phyloP scores from a whole-genome alignment of 441 rosid genomes.

The Erodium texanum region DNA sequence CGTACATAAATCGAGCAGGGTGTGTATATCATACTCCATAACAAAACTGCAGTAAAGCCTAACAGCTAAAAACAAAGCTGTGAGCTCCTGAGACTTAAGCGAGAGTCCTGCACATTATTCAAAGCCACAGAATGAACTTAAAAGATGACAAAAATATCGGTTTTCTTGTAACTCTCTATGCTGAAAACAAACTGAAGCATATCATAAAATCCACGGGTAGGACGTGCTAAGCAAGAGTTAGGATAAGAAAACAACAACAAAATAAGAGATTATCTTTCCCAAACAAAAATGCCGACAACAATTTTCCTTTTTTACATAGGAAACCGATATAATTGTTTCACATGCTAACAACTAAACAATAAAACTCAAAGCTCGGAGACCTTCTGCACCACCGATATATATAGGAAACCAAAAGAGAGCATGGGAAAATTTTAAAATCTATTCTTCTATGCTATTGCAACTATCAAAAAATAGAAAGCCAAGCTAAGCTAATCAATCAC shows the following conservation, averaged over 20 bases:
- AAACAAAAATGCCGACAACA: neutral
- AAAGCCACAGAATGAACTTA: too few relatives aligned
- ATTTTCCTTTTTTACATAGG: neutral
- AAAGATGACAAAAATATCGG: too few relatives aligned
- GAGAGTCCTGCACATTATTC: constrained; percentile 58
- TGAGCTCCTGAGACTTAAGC: constrained; percentile 84
- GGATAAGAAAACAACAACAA: too few relatives aligned
- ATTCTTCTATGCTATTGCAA: neutral
- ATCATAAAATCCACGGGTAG: neutral
- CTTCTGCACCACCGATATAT: neutral
- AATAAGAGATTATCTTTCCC: neutral
- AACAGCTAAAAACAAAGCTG: constrained; percentile 84
- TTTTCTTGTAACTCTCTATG: too few relatives aligned
- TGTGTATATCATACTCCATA: constrained; percentile 97
- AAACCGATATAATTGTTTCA: neutral
- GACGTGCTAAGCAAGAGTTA: neutral
- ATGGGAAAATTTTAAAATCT: too few relatives aligned
- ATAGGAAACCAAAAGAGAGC: too few relatives aligned
- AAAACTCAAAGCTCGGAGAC: neutral
- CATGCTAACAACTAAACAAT: neutral
- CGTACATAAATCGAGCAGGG: constrained; percentile 82
- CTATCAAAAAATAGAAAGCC: neutral
- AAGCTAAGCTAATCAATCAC: neutral
- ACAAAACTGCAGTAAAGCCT: constrained; percentile 91
- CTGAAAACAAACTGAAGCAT: too few relatives aligned